Conservation (phyloP, 2,329 filamentous ascomycete species). For the Aspergillus phoenicis region DNA sequence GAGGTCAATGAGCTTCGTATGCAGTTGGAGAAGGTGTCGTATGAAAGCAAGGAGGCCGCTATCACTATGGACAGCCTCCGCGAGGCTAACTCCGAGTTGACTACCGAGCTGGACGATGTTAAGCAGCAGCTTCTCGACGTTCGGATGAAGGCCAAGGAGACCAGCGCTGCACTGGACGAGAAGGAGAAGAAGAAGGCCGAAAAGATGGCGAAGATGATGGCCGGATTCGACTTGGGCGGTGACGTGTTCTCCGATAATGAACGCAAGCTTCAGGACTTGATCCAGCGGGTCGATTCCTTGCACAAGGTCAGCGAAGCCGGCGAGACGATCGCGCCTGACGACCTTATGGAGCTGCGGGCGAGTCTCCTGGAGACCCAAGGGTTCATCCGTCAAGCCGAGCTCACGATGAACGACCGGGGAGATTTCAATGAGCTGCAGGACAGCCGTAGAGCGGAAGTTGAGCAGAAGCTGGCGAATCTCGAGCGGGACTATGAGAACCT, state of each 20-base stretch:
- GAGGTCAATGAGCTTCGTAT: constrained; percentile 94
- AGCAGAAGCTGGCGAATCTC: constrained; percentile 71
- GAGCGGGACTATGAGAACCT: constrained; percentile 84
- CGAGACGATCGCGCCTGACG: constrained; percentile 78
- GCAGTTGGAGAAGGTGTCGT: constrained; percentile 92
- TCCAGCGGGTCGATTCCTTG: constrained; percentile 78
- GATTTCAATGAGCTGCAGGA: constrained; percentile 66
- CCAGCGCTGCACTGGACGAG: constrained; percentile 83
- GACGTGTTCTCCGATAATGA: constrained; percentile 96
- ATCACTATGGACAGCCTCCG: constrained; percentile 98
- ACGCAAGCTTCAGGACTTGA: constrained; percentile 76
- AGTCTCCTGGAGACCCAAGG: constrained; percentile 87
- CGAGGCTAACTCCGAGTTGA: constrained; percentile 92
- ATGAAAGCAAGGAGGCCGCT: constrained; percentile 93
- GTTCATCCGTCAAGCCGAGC: constrained; percentile 87
- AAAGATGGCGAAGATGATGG: constrained; percentile 99
- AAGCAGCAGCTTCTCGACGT: constrained; percentile 96
- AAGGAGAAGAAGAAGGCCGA: constrained; percentile 99
- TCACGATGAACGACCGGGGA: constrained; percentile 73
- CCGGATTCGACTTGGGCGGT: constrained; percentile 89
- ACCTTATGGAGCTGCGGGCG: constrained; percentile 74
- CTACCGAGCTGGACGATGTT: constrained; percentile 85
- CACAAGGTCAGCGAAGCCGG: constrained; percentile 75
- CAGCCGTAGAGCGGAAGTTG: constrained; percentile 70
- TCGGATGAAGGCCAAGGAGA: constrained; percentile 95